phyloP scores from a whole-genome alignment of 2,329 filamentous ascomycete species.

The Penicillium corylophilum region DNA sequence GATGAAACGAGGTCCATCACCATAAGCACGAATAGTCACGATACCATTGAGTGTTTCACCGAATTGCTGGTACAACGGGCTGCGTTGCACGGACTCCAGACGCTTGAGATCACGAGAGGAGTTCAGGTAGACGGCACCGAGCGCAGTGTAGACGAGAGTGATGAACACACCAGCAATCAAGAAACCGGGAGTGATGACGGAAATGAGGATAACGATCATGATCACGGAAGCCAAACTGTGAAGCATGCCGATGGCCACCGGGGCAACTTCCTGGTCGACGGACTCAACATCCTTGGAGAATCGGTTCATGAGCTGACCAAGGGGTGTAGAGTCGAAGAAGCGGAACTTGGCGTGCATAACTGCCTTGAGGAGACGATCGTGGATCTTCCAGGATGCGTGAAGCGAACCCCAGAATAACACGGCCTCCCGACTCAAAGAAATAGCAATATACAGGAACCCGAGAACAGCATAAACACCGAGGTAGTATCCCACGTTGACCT shows the following conservation, averaged over 20 bases:
- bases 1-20: conserved; percentile 89
- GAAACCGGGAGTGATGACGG: conserved; percentile 85
- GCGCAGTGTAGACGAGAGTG: conserved; percentile 73
- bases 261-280: conserved; percentile 92
- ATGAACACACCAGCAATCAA: conserved; percentile 85
- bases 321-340: conserved; percentile 94
- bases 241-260: conserved; percentile 76
- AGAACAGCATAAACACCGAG: conserved; percentile 78
- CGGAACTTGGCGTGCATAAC: conserved; percentile 90
- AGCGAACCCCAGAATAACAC: conserved; percentile 92
- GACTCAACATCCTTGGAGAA: conserved; percentile 98
- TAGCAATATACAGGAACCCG: conserved; percentile 71
- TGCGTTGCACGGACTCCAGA: conserved; percentile 88
- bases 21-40: conserved; percentile 94
- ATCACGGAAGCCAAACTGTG: conserved; percentile 68
- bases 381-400: conserved; percentile 80
- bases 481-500: conserved; percentile 82
- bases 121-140: conserved; percentile 84
- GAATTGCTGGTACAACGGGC: conserved; percentile 95
- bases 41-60: conserved; percentile 93
- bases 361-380: conserved; percentile 71
- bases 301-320: conserved; percentile 95
- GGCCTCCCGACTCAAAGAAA: conserved; percentile 78
- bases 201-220: conserved; percentile 85
- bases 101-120: conserved; percentile 95